Evolutionary conservation across 192 early-diverging fungal species (phyloP).

Genomic region (Chytriomyces hyalinus): DNA sequence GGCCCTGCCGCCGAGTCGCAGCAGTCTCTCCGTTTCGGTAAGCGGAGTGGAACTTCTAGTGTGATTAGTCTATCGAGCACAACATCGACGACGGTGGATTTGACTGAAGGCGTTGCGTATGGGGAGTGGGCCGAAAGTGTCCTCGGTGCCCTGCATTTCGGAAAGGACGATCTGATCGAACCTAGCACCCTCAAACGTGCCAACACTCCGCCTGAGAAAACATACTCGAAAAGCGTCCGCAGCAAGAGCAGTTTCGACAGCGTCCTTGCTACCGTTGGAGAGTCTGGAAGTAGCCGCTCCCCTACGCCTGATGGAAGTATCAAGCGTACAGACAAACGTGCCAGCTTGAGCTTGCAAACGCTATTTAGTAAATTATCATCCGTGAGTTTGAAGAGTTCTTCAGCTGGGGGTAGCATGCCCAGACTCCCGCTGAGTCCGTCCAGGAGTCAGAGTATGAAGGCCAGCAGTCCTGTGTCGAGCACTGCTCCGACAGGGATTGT

Average conservation of each 20-base stretch:
- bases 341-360: background rate
- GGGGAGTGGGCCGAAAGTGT: background rate
- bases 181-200: no score
- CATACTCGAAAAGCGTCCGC: background rate
- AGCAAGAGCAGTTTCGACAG: background rate
- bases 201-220: no score
- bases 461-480: background rate
- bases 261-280: background rate
- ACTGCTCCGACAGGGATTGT: background rate
- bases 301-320: background rate
- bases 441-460: background rate
- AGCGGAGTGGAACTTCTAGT: background rate
- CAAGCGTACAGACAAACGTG: background rate
- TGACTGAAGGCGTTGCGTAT: background rate
- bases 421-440: background rate
- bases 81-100: background rate
- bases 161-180: background rate
- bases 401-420: background rate
- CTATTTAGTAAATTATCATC: background rate
- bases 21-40: background rate
- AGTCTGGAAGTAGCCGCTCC: background rate
- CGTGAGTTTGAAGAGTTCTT: background rate
- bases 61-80: background rate
- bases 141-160: background rate
- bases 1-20: background rate